Evolutionary conservation across 176 grass and related monocot species (phyloP), one percentile per base, ranked within the genome.

Genomic region (Musa beccarii): DNA sequence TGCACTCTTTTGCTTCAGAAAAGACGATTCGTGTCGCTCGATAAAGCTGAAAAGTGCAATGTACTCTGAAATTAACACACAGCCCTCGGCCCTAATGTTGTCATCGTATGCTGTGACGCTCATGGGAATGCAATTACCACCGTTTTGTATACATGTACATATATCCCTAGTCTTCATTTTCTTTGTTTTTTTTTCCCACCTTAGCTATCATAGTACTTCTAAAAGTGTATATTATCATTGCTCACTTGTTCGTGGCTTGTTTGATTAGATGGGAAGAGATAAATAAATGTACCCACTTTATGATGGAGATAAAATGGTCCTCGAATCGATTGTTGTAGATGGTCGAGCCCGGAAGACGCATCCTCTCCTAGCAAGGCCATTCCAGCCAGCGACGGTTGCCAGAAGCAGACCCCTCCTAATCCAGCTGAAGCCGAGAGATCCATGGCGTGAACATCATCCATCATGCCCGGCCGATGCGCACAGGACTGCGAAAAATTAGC

Each of bases 31-130:
- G 81, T 88, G 85, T 81, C 85, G 83, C 71, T 71, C 80, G 80
- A 56, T 87, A 91, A 91, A 91, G 89, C 85, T 90, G 85, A 83
- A 51, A 79, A 85, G 80, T 78, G 78, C n/a, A 72, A 43, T 81
- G 82, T 70, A 55, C 76, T 73, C 49, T 53, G 22, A 82, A 71
- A 76, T 7, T 23, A 26, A 51, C 14, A 34, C 1, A 56, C 0
- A 43, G 4, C 34, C 34, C 34, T 43, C 4, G 6, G 34, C 34
- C 34, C 34, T 43, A 43, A 43, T 43, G 34, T 5, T 43, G 34
- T 43, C 34, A 43, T 43, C 34, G 4, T 43, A 43, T 43, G 34
- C 34, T 43, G 4, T 43, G 4, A 43, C 4, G 34, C 34, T 43
- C 34, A 43, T 43, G 34, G 34, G 34, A 43, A 43, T 43, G 5